Evolutionary conservation across 208 protist species (phyloP).

Genomic region (Endotrypanum monterogeii): DNA sequence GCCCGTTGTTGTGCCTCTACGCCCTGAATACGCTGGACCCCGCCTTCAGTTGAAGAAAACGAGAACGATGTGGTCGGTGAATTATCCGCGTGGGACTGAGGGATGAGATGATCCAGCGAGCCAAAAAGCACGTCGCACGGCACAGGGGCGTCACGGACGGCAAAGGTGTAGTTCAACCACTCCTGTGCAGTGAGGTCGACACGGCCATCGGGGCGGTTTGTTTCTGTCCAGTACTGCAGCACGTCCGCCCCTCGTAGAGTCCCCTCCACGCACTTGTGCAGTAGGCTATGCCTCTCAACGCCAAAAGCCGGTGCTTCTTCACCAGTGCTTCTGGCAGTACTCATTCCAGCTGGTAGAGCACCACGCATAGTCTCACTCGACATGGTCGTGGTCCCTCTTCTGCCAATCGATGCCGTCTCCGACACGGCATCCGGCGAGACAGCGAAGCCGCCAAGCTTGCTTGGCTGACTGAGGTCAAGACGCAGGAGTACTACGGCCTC

Average conservation of each 20-base stretch:
- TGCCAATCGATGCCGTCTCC: no score
- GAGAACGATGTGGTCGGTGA: not conserved
- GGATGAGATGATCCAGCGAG: conserved; percentile 57
- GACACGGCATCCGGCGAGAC: conserved; percentile 14
- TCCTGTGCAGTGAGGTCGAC: conserved; percentile 56
- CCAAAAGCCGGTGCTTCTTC: not conserved
- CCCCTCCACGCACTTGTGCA: conserved; percentile 64
- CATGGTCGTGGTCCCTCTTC: not conserved
- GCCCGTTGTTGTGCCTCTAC: not conserved
- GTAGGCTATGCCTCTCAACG: conserved; percentile 28
- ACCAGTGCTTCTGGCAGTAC: not conserved
- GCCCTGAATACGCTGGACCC: not conserved
- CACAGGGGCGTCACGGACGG: conserved; percentile 39
- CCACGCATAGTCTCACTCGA: not conserved
- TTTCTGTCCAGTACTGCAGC: conserved; percentile 78
- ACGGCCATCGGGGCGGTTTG: conserved; percentile 63
- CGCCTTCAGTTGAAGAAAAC: not conserved
- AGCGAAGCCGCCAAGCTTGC: conserved; percentile 52
- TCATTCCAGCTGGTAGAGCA: not conserved
- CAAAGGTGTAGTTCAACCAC: conserved; percentile 72
- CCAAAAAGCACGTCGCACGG: conserved; percentile 78
- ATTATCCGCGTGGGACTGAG: not conserved
- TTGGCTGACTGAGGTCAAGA: conserved; percentile 55
- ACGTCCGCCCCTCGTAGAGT: conserved; percentile 60
- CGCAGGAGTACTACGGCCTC: conserved; percentile 56